These are phyloP conservation scores for Seminavis robusta DNA, from an alignment of 108 stramenopile species.

Conservation along the genomic window DNA sequence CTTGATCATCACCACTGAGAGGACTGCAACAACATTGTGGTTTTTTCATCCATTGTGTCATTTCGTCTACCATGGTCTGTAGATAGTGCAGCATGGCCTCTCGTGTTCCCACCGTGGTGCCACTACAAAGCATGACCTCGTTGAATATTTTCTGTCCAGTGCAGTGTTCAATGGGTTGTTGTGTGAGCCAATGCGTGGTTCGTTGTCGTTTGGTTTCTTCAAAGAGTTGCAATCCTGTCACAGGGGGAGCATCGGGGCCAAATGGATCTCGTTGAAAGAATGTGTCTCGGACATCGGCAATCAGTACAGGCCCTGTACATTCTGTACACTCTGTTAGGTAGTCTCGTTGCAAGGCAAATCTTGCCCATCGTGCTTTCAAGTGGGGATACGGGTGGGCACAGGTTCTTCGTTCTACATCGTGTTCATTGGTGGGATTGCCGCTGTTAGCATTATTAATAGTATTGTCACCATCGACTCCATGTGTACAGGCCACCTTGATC, in stretches of 20 bases:
- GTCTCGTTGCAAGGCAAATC: slow-evolving; percentile 60
- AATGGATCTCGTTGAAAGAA: slow-evolving; percentile 78
- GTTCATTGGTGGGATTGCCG: too few species aligned
- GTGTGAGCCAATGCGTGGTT: slow-evolving; percentile 57
- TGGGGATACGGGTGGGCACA: slow-evolving; percentile 40
- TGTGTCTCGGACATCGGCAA: slow-evolving; percentile 63
- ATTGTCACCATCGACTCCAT: not conserved
- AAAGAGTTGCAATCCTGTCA: slow-evolving; percentile 51
- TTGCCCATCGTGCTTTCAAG: slow-evolving; percentile 60
- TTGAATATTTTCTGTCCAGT: slow-evolving; percentile 24
- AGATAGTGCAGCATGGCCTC: slow-evolving; percentile 68
- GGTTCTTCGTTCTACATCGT: slow-evolving; percentile 1
- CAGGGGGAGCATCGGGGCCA: slow-evolving; percentile 42
- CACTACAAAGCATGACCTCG: slow-evolving; percentile 61
- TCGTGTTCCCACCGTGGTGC: slow-evolving; percentile 68
- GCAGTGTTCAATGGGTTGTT: slow-evolving; percentile 37
- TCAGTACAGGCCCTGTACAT: slow-evolving; percentile 71
- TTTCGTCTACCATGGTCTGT: slow-evolving; percentile 59
- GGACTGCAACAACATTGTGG: slow-evolving; percentile 40
- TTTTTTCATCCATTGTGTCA: slow-evolving; percentile 49
- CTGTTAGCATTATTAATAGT: too few species aligned
- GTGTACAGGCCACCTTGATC: slow-evolving; percentile 11
- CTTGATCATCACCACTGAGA: slow-evolving; percentile 61
- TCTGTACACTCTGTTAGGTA: slow-evolving; percentile 51
- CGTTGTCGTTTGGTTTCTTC: slow-evolving; percentile 44